A percentile compares a stretch with the other conserved stretches of the same genome.
phyloP scores from a whole-genome alignment of 352 stramenopile species.

The Aphanomyces invadans region DNA sequence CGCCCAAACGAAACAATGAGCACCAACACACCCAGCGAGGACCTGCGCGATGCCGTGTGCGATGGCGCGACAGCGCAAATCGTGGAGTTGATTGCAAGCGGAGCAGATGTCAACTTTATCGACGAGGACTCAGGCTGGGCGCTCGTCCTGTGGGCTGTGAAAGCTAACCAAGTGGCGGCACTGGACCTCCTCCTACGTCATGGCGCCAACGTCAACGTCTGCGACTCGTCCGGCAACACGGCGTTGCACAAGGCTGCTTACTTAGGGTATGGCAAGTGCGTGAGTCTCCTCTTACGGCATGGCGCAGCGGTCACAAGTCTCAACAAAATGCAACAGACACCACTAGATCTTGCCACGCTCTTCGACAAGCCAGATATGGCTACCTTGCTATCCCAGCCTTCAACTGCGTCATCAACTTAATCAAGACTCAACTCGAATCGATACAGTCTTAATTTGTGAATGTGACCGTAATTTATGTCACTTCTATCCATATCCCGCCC shows the following conservation, averaged over 20 bases:
- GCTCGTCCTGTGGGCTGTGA: conserved; percentile 39
- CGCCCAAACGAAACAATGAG: too few relatives aligned
- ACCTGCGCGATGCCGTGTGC: conserved; percentile 38
- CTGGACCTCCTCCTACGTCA: conserved; percentile 31
- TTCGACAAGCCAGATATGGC: conserved; percentile 37
- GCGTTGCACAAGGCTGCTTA: conserved; percentile 44
- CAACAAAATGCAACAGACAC: conserved; percentile 35
- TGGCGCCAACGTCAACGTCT: conserved; percentile 35
- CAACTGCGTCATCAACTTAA: background rate
- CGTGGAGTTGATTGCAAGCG: conserved; percentile 27
- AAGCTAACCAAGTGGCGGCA: conserved; percentile 30
- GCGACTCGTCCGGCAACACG: conserved; percentile 34
- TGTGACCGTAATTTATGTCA: too few relatives aligned
- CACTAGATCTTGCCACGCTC: conserved; percentile 34
- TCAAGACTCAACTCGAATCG: background rate
- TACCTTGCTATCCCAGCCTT: conserved; percentile 22
- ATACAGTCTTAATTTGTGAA: too few relatives aligned
- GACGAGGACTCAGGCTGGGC: conserved; percentile 37
- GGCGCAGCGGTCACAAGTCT: conserved; percentile 25
- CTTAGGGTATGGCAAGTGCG: conserved; percentile 33
- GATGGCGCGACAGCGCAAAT: conserved; percentile 29
- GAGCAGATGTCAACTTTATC: conserved; percentile 35
- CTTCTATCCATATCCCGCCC: too few relatives aligned
- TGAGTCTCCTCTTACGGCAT: conserved; percentile 29
- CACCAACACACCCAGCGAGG: conserved; percentile 27